Evolutionary conservation across 2,329 filamentous ascomycete genomes (phyloP), one percentile per base, ranked within the genome.

Genomic region (Calonectria pauciramosa): DNA sequence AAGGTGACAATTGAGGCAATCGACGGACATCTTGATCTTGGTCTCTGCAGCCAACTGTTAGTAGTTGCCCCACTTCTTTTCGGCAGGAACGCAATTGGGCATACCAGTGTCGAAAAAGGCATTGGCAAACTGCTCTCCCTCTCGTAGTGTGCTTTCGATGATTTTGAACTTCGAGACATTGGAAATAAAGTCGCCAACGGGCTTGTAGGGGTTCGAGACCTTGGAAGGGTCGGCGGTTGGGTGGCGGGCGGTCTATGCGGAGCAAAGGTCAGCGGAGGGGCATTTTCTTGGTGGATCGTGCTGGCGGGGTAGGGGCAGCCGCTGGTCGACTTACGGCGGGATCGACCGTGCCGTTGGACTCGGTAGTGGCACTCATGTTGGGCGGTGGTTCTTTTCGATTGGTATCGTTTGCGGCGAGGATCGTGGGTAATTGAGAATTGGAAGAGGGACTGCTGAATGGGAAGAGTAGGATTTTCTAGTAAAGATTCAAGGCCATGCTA

Each of bases 41-140:
- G 75, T 80, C 64, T 79, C 79, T 76, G 60, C 67, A 34, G n/a
- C 28, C 47, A 28, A 44, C 34, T 59, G 30, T 38, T 26, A n/a
- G 54, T 30, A 14, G 36, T n/a, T 7, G 20, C 20, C 13, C n/a
- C 10, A 28, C 34, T 32, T 47, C 10, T 36, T 28, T 32, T 20
- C 10, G 16, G 32, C 13, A 18, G n/a, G 18, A 36, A 44, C 26
- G 23, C 41, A 41, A 23, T n/a, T n/a, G n/a, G n/a, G 8, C 41
- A 20, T 75, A 75, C 75, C 90, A 72, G 92, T 95, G 82, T 95
- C 93, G 84, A 96, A 97, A 88, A 91, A 94, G 82, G 93, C 92
- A 85, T 94, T 95, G 86, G 93, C 93, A 80, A 93, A 80, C 34
- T 80, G 80, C 68, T 82, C 80, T n/a, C 80, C 80, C 63, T 82